Evolutionary conservation across 805 yeast species (phyloP), one percentile per base, ranked within the genome.

Genomic region (Yamadazyma insecticola): DNA sequence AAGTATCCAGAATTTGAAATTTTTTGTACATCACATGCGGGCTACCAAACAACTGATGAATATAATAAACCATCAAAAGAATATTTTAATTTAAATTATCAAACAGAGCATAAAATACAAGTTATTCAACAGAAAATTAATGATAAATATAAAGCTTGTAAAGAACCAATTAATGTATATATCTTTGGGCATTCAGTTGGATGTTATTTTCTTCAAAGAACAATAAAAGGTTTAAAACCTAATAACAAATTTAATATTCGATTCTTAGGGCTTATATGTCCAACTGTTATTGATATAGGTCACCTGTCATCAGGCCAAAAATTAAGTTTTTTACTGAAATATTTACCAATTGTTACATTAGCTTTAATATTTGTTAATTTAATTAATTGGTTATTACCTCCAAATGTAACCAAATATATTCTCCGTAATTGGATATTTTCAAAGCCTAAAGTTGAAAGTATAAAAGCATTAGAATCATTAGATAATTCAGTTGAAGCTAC

Each of bases 141-240:
- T 8, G 35, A 39, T 13, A 36, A 31, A 5, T 24, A 23, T 13
- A 20, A 30, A 10, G 13, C 24, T 12, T n/a, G n/a, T n/a, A 32
- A 41, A 23, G 19, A 35, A 8, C 26, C 42, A 11, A 32, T 33
- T 2, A 60, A 66, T 9, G 50, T 80, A 6, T 55, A 60, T 30
- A 57, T 81, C 14, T 51, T 79, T 43, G 81, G 86, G 13, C 94
- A 83, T 50, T 81, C 90, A 0, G 73, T 82, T 10, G 94, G 94
- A 2, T 66, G 78, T 5, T 83, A 72, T 62, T 59, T 83, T 26
- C 51, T 64, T 3, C 88, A 82, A 50, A 51, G 81, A 26, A 61
- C 76, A 2, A 60, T 73, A 1, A 24, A 37, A 1, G 50, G 40
- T 10, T 29, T 62, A 18, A 33, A 48, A 2, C 43, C 43, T 2